Base-by-base conservation (phyloP, 495 filamentous ascomycete species). In the Aspergillus leporis region DNA sequence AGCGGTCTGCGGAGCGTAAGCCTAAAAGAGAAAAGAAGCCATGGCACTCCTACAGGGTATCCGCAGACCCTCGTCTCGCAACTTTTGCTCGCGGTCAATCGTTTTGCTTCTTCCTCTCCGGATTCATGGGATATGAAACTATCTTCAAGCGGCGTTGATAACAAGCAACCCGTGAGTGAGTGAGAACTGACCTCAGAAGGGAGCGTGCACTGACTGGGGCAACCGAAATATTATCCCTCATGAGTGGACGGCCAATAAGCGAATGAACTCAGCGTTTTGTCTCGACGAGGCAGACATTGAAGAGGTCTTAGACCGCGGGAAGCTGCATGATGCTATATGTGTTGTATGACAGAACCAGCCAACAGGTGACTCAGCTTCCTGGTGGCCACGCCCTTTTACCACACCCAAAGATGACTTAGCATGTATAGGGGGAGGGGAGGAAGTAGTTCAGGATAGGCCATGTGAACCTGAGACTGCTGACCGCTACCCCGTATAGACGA, bases 231-330 rank as follows among this genome's bases (percentile, higher is more conserved):
- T 66, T 66, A 61, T 25, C 43, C 38, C 50, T 57, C 43, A 53
- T 34, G 43, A 53, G 54, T 19, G 22, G 21, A 56, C 38, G 51
- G 46, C 62, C 54, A 65, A 69, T 61, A 48, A 64, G 61, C 58
- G 30, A 55, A 51, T 22, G 13, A 30, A 23, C 14, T 36, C 23
- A 55, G 58, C 36, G 56, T 56, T 41, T 46, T 34, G 64, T 50
- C 62, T 72, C 53, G 56, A 64, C 60, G 55, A 70, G 50, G 67
- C 62, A 55, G 66, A 51, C 58, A 66, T 70, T 62, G 69, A 66
- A 65, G 65, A 70, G 72, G 72, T 63, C 71, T 73, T 61, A 71
- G 70, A 69, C 63, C 13, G 54, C 74, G 74, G 74, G 47, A 69
- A 65, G 70, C 61, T 71, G 74, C 74, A 77, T 69, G 65, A 57